Evolutionary conservation across 805 yeast species (phyloP).

Genomic region (Hyphopichia homilentoma): DNA sequence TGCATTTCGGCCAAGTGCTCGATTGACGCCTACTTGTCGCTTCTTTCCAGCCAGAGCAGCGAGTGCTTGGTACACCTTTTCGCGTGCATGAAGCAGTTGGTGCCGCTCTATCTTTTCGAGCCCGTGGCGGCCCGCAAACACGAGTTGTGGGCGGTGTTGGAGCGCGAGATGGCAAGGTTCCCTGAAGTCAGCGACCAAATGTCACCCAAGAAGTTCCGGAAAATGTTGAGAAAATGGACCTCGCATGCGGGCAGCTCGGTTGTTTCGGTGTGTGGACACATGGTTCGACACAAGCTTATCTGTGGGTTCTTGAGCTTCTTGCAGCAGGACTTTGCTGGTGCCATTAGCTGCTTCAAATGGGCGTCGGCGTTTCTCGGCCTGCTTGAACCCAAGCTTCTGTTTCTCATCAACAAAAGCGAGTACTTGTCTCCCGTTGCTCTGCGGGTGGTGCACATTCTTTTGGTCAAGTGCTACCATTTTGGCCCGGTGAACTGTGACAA

Average conservation of each 20-base stretch:
- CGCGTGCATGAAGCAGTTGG: conserved; percentile 9
- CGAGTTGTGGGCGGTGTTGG: conserved; percentile 1
- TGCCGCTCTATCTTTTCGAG: conserved; percentile 13
- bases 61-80: too few species aligned
- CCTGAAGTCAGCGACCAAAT: conserved; percentile 15
- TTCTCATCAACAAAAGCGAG: conserved; percentile 8
- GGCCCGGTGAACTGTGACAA: conserved; percentile 9
- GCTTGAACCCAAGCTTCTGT: conserved; percentile 4
- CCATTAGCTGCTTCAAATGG: conserved; percentile 17
- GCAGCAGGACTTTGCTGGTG: conserved; percentile 11
- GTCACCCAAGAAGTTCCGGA: conserved; percentile 8
- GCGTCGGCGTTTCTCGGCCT: conserved; percentile 9
- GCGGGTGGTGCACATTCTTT: conserved; percentile 8
- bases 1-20: conserved; percentile 9
- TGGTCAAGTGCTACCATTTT: conserved; percentile 11
- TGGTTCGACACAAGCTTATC: conserved; percentile 14
- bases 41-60: too few species aligned
- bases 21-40: conserved; percentile 3
- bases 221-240: conserved; percentile 7
- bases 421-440: conserved; percentile 9
- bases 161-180: conserved; percentile 5
- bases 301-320: conserved; percentile 14
- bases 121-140: conserved; percentile 5
- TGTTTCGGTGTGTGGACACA: neutral
- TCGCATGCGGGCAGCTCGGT: neutral